phyloP scores from a whole-genome alignment of 1,284 basidiomycete species.

The Filobasidium uniguttulatum region DNA sequence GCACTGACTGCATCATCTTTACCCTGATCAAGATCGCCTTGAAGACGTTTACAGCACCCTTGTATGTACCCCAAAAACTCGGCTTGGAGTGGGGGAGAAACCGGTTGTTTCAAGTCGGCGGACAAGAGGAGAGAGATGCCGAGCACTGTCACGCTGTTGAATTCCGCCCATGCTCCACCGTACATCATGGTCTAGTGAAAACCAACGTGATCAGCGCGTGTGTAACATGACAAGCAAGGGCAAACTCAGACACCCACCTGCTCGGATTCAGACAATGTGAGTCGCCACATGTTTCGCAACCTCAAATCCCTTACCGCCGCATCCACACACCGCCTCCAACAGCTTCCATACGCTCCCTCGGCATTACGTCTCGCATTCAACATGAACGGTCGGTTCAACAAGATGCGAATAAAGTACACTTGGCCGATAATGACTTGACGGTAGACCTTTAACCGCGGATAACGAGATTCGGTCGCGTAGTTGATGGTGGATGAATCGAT shows the following conservation, averaged over 20 bases:
- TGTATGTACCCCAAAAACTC: conserved; percentile 9
- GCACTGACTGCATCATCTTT: conserved; percentile 4
- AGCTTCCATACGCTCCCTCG: conserved; percentile 8
- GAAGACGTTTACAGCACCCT: conserved; percentile 5
- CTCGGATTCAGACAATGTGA: conserved; percentile 4
- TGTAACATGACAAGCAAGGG: too few relatives aligned
- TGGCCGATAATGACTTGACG: conserved; percentile 8
- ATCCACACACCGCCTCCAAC: conserved; percentile 11
- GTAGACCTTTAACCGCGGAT: conserved; percentile 7
- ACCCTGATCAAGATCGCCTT: conserved; percentile 8
- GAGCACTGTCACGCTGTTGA: conserved; percentile 9
- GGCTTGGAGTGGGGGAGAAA: conserved; percentile 4
- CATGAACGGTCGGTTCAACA: conserved; percentile 13
- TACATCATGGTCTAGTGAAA: conserved; percentile 7
- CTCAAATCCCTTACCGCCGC: conserved; percentile 8
- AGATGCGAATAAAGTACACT: conserved; percentile 8
- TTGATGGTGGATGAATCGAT: conserved; percentile 6
- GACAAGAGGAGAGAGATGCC: conserved; percentile 9
- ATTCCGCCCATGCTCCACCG: conserved; percentile 9
- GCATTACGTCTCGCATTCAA: conserved; percentile 7
- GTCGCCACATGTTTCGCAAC: conserved; percentile 3
- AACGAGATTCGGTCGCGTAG: conserved; percentile 5
- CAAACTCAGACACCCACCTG: conserved; percentile 10
- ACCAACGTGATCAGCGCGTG: background rate
- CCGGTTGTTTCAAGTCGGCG: conserved; percentile 7